Base-by-base conservation (phyloP, 129 eudicot species). In the Saposhnikovia divaricata region DNA sequence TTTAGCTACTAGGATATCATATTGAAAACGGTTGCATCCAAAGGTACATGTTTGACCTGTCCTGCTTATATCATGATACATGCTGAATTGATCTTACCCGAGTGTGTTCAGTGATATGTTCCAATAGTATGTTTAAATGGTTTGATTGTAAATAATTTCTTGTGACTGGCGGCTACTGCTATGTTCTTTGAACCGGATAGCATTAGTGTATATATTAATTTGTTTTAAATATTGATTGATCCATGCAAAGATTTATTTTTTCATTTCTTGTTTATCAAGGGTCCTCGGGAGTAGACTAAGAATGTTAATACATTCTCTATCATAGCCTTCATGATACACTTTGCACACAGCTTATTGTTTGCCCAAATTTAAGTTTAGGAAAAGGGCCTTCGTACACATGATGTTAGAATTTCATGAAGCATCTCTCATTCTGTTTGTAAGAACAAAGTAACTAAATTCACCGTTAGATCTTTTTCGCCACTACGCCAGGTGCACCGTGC, bases 21-120 rank as follows among this genome's bases (percentile, higher is more conserved):
- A 40, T 44, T 74, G 53, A 77, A 59, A 76, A 25, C 14, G 25
- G 12, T 69, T 71, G 77, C 21, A 76, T 23, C 27, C 6, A 34
- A 18, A 82, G 85, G 85, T 82, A 51, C 61, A 12, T 76, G 38
- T 68, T 21, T 75, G 46, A 61, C 14, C 27, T 45, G 23, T 47
- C n/a, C 12, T 47, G 70, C 55, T 43, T 66, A 48, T 51, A 44
- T 31, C 42, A 37, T 23, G 13, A 50, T 57, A 73, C 46, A 28
- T 31, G 44, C 39, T 2, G 16, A 44, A 53, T 75, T 27, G 2
- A n/a, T 45, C 39, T 61, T 31, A 18, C 21, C 46, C 9, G 76
- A 38, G 31, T 72, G n/a, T 40, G 50, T 38, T 72, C 4, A 15
- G 47, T 71, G 72, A 66, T 31, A 15, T 12, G n/a, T n/a, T n/a